Evolutionary conservation across 306 rosid genomes (phyloP), one percentile per base, ranked within the genome.

Genomic region (Vigna hirtella): DNA sequence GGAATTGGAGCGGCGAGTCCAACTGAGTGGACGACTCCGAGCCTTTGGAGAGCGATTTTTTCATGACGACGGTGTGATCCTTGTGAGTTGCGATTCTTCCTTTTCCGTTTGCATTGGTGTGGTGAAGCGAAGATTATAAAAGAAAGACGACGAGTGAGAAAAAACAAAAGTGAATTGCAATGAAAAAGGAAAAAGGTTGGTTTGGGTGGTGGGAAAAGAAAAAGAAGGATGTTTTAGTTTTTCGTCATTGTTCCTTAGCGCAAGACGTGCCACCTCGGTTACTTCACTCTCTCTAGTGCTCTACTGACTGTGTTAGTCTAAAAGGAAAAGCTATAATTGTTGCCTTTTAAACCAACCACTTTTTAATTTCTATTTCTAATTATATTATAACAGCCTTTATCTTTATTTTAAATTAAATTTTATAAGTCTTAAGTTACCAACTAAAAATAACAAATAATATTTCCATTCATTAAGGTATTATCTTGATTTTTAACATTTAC

Each of bases 1-100:
- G 90, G 14, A 93, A 84, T 66, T 69, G 92, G 55, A 66, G 28
- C 0, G 95, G 89, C 67, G 89, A 88, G 17, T 90, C 90, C 66
- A 59, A 63, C 28, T 83, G 90, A 53, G 82, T 14, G 7, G 94
- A 87, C 4, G 86, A 79, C 2, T 88, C 91, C 13, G 93, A 90
- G 79, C 79, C 85, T 4, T 42, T 78, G 1, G 98, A 93, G 20
- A 73, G 47, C 1, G 98, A 87, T 32, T 90, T 93, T 57, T 84
- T 89, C 97, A 91, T 92, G 74, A 45, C 56, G 65, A 58, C 15
- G 5, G 71, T 5, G 68, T 1, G 8, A 13, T 3, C 50, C 7
- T 3, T 9, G 34, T 50, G 59, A 26, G 59, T 49, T 9, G 66
- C 24, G 79, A 30, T 71, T 59, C 28, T 81, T 36, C 13, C 87